A percentile compares a stretch with the other conserved stretches of the same genome.
Conservation (phyloP, 257 asterid genomes). For the Prunella vulgaris region DNA sequence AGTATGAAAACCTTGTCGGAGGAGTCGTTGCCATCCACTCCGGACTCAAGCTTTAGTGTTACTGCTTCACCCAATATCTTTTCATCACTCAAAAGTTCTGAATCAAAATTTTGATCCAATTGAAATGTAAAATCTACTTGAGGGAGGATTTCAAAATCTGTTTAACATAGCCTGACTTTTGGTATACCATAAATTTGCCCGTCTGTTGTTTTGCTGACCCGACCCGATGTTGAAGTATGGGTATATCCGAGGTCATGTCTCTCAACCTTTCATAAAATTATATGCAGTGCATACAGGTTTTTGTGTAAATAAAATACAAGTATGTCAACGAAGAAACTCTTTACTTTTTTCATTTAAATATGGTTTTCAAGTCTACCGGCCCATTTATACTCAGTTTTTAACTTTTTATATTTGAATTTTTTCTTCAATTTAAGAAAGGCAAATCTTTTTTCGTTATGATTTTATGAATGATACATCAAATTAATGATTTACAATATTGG, state of each 20-base stretch:
- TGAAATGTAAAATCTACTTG: neutral
- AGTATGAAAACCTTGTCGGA: conserved; percentile 86
- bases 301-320: neutral
- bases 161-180: neutral
- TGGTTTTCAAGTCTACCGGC: neutral
- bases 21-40: conserved; percentile 95
- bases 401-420: too few species aligned
- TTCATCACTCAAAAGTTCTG: neutral
- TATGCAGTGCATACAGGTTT: neutral
- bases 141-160: neutral
- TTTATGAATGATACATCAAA: too few species aligned
- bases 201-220: too few species aligned
- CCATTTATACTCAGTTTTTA: neutral
- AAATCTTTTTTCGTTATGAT: neutral
- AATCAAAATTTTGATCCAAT: neutral
- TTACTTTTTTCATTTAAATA: neutral
- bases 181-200: neutral
- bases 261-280: too few species aligned
- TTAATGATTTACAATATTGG: neutral
- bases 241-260: neutral
- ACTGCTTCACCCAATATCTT: neutral
- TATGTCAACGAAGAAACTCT: neutral
- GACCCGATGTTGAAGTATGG: neutral
- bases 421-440: neutral
- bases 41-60: conserved; percentile 56